These are phyloP conservation scores for Stenogyne calaminthoides DNA, from an alignment of 305 asterid species.

Conservation along the genomic window DNA sequence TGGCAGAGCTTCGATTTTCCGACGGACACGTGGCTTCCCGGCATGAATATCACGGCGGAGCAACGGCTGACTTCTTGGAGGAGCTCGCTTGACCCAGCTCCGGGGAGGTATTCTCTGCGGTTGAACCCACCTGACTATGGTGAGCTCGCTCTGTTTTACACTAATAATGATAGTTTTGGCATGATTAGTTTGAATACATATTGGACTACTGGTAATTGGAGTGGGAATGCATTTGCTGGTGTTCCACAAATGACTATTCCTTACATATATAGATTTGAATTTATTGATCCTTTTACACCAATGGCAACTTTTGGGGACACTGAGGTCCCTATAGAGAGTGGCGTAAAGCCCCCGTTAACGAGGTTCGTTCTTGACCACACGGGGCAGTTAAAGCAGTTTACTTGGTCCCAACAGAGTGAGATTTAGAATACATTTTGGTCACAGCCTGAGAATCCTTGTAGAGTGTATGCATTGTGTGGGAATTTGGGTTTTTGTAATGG, in stretches of 20 bases:
- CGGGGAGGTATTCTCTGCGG: slow-evolving; percentile 72
- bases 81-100: slow-evolving; percentile 68
- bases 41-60: slow-evolving; percentile 65
- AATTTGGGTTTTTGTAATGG: slow-evolving; percentile 62
- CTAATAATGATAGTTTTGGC: slow-evolving; percentile 25
- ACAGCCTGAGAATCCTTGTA: slow-evolving; percentile 63
- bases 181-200: slow-evolving; percentile 32
- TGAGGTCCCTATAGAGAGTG: slow-evolving; percentile 57
- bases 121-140: slow-evolving; percentile 59
- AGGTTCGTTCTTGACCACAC: slow-evolving; percentile 59
- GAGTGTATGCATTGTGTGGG: slow-evolving; percentile 64
- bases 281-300: slow-evolving; percentile 55
- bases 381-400: slow-evolving; percentile 68
- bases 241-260: slow-evolving; percentile 76
- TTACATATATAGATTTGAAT: slow-evolving; percentile 64
- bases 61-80: slow-evolving; percentile 59
- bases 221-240: slow-evolving; percentile 60
- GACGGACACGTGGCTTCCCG: slow-evolving; percentile 84
- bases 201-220: slow-evolving; percentile 81
- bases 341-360: slow-evolving; percentile 60
- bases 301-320: slow-evolving; percentile 69
- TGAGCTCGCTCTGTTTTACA: slow-evolving; percentile 61
- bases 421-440: slow-evolving; percentile 78
- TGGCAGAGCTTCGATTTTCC: slow-evolving; percentile 86
- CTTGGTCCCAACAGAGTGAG: slow-evolving; percentile 67